Evolutionary conservation across 176 grass and related monocot species (phyloP).

Genomic region (Paspalum vaginatum): DNA sequence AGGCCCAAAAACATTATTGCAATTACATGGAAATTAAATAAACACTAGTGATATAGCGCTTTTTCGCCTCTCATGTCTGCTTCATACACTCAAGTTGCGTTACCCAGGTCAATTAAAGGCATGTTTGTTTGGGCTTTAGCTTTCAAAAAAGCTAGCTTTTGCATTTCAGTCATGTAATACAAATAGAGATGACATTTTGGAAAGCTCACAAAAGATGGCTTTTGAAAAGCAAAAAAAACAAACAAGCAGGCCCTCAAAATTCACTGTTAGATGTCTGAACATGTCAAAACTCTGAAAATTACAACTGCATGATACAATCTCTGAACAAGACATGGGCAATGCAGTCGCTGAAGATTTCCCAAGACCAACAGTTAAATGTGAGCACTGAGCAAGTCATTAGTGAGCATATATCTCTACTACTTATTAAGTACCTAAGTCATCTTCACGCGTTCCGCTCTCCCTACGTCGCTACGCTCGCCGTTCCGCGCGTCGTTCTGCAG

Average conservation of each 20-base stretch:
- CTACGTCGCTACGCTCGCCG: no score
- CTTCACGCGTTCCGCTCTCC: no score
- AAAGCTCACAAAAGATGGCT: no score
- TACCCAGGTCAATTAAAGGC: not conserved
- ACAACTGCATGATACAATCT: not conserved
- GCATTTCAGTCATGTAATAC: no score
- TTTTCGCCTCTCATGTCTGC: not conserved
- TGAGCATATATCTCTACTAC: not conserved
- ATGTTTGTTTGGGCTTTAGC: not conserved
- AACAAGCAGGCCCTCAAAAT: not conserved
- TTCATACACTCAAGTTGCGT: not conserved
- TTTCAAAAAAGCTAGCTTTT: no score
- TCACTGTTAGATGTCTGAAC: not conserved
- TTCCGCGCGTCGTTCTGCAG: no score
- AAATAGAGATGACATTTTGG: not conserved
- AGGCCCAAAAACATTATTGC: no score
- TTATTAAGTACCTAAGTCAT: no score
- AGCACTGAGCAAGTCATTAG: not conserved
- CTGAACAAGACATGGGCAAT: not conserved
- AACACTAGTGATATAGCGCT: not conserved
- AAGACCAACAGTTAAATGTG: not conserved
- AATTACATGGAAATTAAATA: not conserved
- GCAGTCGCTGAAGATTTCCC: not conserved
- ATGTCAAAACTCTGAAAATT: not conserved
- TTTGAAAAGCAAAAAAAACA: no score